Evolutionary conservation across 495 filamentous ascomycete genomes (phyloP).

Genomic region (Penicillium samsonianum): DNA sequence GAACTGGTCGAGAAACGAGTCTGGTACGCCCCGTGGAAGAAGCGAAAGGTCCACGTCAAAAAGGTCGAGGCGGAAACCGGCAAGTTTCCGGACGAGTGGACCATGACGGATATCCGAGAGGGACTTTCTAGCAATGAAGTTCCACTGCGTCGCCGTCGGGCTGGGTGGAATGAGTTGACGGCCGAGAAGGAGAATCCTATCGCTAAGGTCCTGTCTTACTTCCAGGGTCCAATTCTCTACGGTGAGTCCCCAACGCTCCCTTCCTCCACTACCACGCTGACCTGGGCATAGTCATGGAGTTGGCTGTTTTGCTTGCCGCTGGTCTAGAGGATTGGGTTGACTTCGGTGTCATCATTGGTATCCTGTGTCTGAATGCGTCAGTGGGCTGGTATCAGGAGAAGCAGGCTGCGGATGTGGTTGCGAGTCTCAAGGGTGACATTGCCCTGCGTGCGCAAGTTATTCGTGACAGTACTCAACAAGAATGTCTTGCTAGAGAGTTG

Average conservation of each 20-base stretch:
- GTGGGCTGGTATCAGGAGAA: constrained; percentile 87
- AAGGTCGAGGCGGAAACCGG: constrained; percentile 33
- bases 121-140: constrained; percentile 60
- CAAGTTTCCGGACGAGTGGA: constrained; percentile 67
- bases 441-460: constrained; percentile 71
- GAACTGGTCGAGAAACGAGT: constrained; percentile 38
- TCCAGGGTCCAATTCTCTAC: constrained; percentile 79
- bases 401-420: constrained; percentile 79
- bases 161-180: constrained; percentile 71
- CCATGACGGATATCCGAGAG: constrained; percentile 65
- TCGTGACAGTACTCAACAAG: constrained; percentile 63
- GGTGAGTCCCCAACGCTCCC: constrained; percentile 50
- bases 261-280: constrained; percentile 22
- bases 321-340: constrained; percentile 78
- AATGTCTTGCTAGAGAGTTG: constrained; percentile 72
- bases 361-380: constrained; percentile 70
- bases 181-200: constrained; percentile 75
- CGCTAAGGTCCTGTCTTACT: constrained; percentile 71
- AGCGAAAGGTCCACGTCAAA: constrained; percentile 52
- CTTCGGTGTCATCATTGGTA: constrained; percentile 81
- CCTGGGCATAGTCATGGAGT: constrained; percentile 66
- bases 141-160: constrained; percentile 56
- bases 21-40: constrained; percentile 61
- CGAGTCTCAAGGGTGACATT: constrained; percentile 77
- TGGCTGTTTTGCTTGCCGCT: constrained; percentile 73